Evolutionary conservation across 75 land plant species (phyloP).

Genomic region (Pseudotsuga menziesii): DNA sequence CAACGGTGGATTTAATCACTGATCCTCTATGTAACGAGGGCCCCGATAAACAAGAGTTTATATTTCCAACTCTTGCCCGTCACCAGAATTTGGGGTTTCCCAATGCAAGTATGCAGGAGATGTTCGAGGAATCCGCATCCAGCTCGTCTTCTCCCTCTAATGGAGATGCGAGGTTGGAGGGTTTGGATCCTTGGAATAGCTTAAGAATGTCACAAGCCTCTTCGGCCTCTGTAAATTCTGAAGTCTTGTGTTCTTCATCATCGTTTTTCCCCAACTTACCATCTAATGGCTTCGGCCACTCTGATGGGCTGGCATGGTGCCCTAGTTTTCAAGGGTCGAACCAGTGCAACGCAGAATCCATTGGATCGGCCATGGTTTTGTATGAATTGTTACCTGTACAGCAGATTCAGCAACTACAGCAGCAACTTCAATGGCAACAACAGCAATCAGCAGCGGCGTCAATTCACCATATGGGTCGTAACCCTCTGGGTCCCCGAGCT

Average conservation of each 20-base stretch:
- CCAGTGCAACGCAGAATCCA: conserved; percentile 1
- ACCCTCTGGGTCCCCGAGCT: conserved; percentile 29
- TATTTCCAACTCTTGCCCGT: too few species aligned
- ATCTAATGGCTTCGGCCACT: conserved; percentile 10
- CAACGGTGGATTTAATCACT: conserved; percentile 33
- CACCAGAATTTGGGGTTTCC: conserved; percentile 23
- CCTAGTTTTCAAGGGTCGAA: conserved; percentile 12
- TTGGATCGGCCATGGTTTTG: conserved; percentile 14
- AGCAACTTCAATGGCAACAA: neutral
- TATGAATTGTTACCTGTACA: conserved; percentile 22
- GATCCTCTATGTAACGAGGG: conserved; percentile 15
- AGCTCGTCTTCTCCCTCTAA: neutral
- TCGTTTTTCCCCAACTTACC: conserved; percentile 10
- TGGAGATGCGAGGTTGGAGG: neutral
- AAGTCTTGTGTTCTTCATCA: conserved; percentile 11
- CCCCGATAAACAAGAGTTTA: neutral
- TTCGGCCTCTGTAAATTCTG: neutral
- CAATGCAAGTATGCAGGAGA: conserved; percentile 35
- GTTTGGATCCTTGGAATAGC: neutral
- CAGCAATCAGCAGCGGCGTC: neutral
- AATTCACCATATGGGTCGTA: neutral
- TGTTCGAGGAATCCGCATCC: conserved; percentile 4
- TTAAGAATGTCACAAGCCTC: neutral
- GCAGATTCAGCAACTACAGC: conserved; percentile 17
- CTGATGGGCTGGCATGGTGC: conserved; percentile 10